Evolutionary conservation across 257 asterid species (phyloP), one percentile per base, ranked within the genome.

Genomic region (Verbena officinalis): DNA sequence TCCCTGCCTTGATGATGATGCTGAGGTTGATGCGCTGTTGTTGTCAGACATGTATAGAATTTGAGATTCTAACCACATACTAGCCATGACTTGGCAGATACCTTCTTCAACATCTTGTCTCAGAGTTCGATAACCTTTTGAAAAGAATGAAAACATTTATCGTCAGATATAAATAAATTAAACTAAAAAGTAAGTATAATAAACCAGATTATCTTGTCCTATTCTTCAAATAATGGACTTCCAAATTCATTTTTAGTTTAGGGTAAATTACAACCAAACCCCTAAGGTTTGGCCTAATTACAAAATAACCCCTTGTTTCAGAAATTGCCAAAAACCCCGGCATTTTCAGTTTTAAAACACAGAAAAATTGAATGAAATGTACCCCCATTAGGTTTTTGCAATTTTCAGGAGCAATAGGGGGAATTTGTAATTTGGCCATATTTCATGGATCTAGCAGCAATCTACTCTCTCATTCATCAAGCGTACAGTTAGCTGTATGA

Each of bases 41-140:
- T 57, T 59, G 31, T 77, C 68, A 7, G 96, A 75, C 61, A 74
- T 52, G 31, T 80, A 67, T 16, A 65, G 57, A 36, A 86, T 80
- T 77, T 89, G 93, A 55, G 96, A 81, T 69, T 92, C 88, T 70
- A 92, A 73, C 98, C 98, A 89, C 95, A 89, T 82, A 53, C 86
- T 87, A 20, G 97, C 98, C 9, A 92, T 84, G 53, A 92, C 97
- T 62, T 92, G 98, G 64, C 98, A 92, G 51, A 92, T 92, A 15
- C 98, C 98, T 85, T 92, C 98, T 79, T 92, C 98, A 19, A 92
- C 87, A 55, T 92, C 98, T 78, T 89, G 96, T 77, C 89, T 77
- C 34, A 89, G 95, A 36, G 90, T 84, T 72, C 82, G 95, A 71
- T 67, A 92, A 57, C 98, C 98, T 92, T 57, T 53, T 60, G 5